Evolutionary conservation across 1,284 basidiomycete genomes (phyloP).

Genomic region (Ustilago vetiveriae): DNA sequence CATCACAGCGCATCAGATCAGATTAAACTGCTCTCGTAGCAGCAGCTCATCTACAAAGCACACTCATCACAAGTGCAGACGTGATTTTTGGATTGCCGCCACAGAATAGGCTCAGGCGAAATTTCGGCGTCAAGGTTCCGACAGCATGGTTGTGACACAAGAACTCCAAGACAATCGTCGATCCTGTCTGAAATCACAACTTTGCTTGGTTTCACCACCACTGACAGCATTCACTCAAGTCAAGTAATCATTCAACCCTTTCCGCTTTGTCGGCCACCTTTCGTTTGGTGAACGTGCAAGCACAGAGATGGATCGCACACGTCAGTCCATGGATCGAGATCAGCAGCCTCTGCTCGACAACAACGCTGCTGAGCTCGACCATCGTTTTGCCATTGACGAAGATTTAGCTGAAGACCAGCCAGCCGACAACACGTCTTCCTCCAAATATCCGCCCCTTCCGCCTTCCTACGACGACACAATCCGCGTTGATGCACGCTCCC

Average conservation of each 20-base stretch:
- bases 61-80: no score
- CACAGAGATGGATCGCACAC: slow-evolving; percentile 26
- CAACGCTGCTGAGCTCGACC: slow-evolving; percentile 40
- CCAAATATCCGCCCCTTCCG: slow-evolving; percentile 56
- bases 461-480: slow-evolving; percentile 55
- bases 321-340: slow-evolving; percentile 23
- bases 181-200: no score
- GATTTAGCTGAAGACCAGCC: slow-evolving; percentile 32
- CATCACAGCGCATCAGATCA: slow-evolving; percentile 4
- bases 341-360: slow-evolving; percentile 37
- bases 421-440: slow-evolving; percentile 12
- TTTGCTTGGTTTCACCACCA: no score
- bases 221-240: no score
- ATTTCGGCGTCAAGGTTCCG: slow-evolving; percentile 1
- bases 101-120: neutral
- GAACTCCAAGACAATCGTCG: no score
- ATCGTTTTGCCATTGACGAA: slow-evolving; percentile 57
- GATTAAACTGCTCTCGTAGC: no score
- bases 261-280: neutral
- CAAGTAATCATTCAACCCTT: neutral
- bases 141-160: neutral
- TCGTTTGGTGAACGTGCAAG: neutral
- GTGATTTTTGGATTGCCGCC: no score
- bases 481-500: slow-evolving; percentile 22
- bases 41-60: no score